Evolutionary conservation across 2,329 filamentous ascomycete genomes (phyloP), one percentile per base, ranked within the genome.

Genomic region (Paecilomyces variotii): DNA sequence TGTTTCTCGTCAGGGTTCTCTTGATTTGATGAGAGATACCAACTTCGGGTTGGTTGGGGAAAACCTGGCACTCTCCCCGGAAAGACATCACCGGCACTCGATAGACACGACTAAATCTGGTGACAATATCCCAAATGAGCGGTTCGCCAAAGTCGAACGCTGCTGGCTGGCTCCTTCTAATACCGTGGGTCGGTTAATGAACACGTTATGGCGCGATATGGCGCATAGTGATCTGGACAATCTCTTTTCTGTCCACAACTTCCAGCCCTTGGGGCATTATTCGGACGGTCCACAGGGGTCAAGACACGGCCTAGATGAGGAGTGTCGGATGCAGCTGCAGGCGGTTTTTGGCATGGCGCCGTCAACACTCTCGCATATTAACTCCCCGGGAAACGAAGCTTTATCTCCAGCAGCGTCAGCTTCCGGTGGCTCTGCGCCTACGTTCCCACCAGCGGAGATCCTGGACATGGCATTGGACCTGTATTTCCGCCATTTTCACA

Each of bases 381-480:
- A 65, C 19, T 62, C 62, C 1, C 58, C 65, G 19, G 59, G 54
- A 9, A 61, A 64, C 39, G 59, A 58, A 28, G 58, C 53, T 39
- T 39, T 63, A 5, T 62, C 62, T 54, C 63, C 70, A 26, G 58
- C 60, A 1, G 60, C 62, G 50, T 65, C 66, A 53, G 62, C 55
- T 57, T 60, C 62, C 57, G 59, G 57, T 63, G 64, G 50, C 64
- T 70, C 53, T 63, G 68, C 64, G 39, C 72, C 65, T 59, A 72
- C 62, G 66, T 82, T 74, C 64, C 80, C 76, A 35, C 79, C 80
- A 1, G 77, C 79, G 3, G 80, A 82, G 62, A 78, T 82, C 6
- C 68, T 83, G 10, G 80, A 82, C 59, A 82, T 82, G 65, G 78
- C 79, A 7, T 65, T 83, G 24, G 80, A 82, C 63, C 74, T 81